These are phyloP conservation scores for Salvia miltiorrhiza DNA, from an alignment of 257 asterid genomes.

Conservation along the genomic window DNA sequence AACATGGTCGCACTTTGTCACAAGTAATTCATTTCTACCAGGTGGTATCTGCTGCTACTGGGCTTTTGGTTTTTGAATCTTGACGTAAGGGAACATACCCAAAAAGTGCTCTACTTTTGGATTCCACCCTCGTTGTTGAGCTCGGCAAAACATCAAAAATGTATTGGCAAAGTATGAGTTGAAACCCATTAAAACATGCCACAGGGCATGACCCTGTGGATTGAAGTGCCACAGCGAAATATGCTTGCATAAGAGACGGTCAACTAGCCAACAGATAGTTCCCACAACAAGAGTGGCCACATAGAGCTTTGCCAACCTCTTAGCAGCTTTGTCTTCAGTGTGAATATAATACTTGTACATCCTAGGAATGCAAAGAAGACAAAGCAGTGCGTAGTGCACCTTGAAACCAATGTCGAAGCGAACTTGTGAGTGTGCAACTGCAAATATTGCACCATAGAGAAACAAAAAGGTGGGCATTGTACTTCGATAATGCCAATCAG, in stretches of 20 bases:
- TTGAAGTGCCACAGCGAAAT: slow-evolving; percentile 52
- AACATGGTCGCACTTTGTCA: slow-evolving; percentile 21
- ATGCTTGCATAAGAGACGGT: slow-evolving; percentile 58
- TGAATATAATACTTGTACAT: slow-evolving; percentile 84
- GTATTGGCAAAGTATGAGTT: slow-evolving; percentile 87
- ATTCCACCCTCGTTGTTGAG: slow-evolving; percentile 85
- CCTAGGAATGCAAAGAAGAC: slow-evolving; percentile 94
- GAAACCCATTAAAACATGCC: slow-evolving; percentile 90
- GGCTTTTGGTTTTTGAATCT: slow-evolving; percentile 74
- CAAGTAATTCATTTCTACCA: not conserved
- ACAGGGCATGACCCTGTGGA: slow-evolving; percentile 93
- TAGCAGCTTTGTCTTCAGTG: slow-evolving; percentile 71
- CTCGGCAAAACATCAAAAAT: slow-evolving; percentile 92
- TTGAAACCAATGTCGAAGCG: slow-evolving; percentile 68
- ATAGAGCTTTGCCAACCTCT: slow-evolving; percentile 70
- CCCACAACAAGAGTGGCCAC: slow-evolving; percentile 51
- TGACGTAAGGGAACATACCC: slow-evolving; percentile 70
- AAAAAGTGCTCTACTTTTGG: slow-evolving; percentile 62
- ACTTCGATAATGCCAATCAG: slow-evolving; percentile 96
- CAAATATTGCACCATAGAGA: slow-evolving; percentile 81
- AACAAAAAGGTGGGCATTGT: slow-evolving; percentile 94
- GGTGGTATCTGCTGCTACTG: slow-evolving; percentile 45
- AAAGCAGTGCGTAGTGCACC: slow-evolving; percentile 78
- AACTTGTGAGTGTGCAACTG: slow-evolving; percentile 66
- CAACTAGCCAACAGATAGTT: slow-evolving; percentile 70